A percentile compares a stretch with the other conserved stretches of the same genome.
These are phyloP conservation scores for Arthromyces matolae DNA, from an alignment of 768 basidiomycete genomes.

Conservation along the genomic window DNA sequence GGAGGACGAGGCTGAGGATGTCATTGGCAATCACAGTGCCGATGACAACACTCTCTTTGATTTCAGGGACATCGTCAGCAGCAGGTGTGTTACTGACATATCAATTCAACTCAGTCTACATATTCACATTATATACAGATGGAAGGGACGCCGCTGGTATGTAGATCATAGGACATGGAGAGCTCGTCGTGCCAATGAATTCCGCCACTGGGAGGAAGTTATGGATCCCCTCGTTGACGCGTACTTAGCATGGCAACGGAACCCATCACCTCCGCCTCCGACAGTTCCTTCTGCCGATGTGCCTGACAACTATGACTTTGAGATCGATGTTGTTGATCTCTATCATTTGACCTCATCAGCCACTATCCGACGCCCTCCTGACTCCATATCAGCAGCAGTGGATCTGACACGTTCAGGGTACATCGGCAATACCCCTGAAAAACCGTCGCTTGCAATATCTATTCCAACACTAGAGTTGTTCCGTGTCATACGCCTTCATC, in stretches of 20 bases:
- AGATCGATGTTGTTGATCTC: conserved; percentile 12
- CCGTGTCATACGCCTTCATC: conserved; percentile 9
- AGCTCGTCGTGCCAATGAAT: background rate
- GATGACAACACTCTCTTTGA: background rate
- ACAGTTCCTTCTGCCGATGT: background rate
- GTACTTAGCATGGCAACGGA: background rate
- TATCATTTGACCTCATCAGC: conserved; percentile 6
- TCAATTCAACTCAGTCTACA: too few species aligned
- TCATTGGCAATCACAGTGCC: background rate
- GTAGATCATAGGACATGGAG: conserved; percentile 9
- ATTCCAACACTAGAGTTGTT: conserved; percentile 21
- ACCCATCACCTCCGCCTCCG: background rate
- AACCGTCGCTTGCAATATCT: conserved; percentile 19
- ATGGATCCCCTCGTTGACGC: conserved; percentile 3
- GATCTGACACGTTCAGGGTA: conserved; percentile 16
- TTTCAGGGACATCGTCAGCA: background rate
- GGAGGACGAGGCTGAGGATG: background rate
- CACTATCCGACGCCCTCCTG: conserved; percentile 1
- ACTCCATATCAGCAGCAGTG: background rate
- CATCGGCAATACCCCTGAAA: conserved; percentile 14
- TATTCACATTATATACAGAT: background rate
- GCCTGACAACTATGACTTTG: conserved; percentile 4
- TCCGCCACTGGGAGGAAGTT: conserved; percentile 1
- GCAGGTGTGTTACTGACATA: background rate
- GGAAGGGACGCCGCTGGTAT: background rate